Evolutionary conservation across 2,329 filamentous ascomycete genomes (phyloP).

Genomic region (Fusarium marasasianum): DNA sequence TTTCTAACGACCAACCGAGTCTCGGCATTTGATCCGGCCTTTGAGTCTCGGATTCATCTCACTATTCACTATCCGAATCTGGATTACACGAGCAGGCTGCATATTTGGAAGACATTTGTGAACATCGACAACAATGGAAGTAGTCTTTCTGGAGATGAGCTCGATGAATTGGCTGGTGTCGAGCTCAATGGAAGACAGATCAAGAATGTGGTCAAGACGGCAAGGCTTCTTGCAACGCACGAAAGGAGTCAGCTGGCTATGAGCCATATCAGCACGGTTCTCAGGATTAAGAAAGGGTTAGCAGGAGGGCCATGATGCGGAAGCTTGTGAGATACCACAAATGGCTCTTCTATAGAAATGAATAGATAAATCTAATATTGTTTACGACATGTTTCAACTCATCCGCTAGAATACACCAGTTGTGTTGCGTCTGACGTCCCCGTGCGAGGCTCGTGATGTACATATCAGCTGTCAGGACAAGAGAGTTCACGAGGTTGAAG

Average conservation of each 20-base stretch:
- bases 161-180: not conserved
- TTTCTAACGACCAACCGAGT: slow-evolving; percentile 13
- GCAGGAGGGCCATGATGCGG: not conserved
- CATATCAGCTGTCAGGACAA: not conserved
- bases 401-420: fast-evolving
- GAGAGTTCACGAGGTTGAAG: not conserved
- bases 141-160: not conserved
- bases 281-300: slow-evolving; percentile 3
- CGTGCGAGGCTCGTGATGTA: too few species aligned
- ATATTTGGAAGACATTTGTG: slow-evolving; percentile 11
- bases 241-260: not conserved
- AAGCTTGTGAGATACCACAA: not conserved
- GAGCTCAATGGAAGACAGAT: slow-evolving; percentile 23
- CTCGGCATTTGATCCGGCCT: slow-evolving; percentile 4
- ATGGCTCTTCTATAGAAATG: not conserved
- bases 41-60: slow-evolving; percentile 14
- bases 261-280: not conserved
- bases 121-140: fast-evolving
- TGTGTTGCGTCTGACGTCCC: too few species aligned
- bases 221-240: not conserved
- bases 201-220: slow-evolving; percentile 19
- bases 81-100: not conserved
- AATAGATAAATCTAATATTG: not conserved
- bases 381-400: not conserved
- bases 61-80: slow-evolving; percentile 8